Evolutionary conservation across 345 rosid species (phyloP), one percentile per base, ranked within the genome.

Genomic region (Syzygium aromaticum): DNA sequence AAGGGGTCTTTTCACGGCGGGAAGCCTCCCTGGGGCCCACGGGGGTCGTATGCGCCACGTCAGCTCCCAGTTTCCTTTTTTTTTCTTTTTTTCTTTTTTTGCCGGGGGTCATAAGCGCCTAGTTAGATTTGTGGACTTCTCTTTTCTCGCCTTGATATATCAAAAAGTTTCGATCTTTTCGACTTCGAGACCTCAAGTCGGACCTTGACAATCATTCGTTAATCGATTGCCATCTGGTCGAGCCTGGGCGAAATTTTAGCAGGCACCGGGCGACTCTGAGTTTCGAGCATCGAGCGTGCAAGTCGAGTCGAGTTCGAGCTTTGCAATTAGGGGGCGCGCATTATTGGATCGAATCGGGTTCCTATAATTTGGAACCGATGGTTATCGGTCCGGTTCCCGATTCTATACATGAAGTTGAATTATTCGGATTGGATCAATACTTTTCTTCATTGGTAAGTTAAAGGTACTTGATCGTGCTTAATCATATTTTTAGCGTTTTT

Each of bases 251-350:
- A 28, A 14, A 61, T 61, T n/a, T 61, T 12, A 15, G 6, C 13
- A n/a, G 73, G n/a, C 33, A 8, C n/a, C 13, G 9, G 38, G 5
- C 33, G 73, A 61, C 33, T n/a, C 38, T 6, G 17, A 61, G 38
- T n/a, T 6, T 61, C 33, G 9, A 13, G 38, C 13, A 13, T n/a
- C 0, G 0, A 30, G 19, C 3, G 14, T 1, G 19, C 6, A 6
- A 25, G n/a, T 10, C 3, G 3, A 27, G 6, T 25, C 28, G 6
- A 1, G 28, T 63, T 28, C 0, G 10, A 63, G 2, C 9, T 28
- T 28, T 3, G 10, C 7, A n/a, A 57, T 43, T 6, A 43, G 46
- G 46, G 46, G 46, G 46, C 46, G 46, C 5, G 7, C 46, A 43
- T 43, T 43, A 43, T 43, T 3, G 46, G 7, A 5, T 43, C 7